Percentiles rank a stretch among this genome's conserved stretches.
Conservation (phyloP, 345 rosid genomes). For the Mallotus nudiflorus region DNA sequence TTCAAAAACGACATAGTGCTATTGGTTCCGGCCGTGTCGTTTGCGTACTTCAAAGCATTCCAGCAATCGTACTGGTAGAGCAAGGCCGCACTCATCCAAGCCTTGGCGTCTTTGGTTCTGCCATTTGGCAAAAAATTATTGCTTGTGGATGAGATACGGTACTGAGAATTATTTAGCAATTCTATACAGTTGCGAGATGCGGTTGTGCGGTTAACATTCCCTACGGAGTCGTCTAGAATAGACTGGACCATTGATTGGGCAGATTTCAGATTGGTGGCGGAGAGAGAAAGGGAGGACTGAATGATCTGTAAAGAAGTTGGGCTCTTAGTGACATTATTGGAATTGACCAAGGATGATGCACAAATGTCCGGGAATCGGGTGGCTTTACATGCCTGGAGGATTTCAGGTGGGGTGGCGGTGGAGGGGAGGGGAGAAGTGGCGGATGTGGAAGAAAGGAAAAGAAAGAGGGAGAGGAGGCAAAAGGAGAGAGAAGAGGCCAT, state of each 20-base stretch:
- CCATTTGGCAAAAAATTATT: conserved; percentile 42
- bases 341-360: conserved; percentile 34
- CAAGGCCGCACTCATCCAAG: conserved; percentile 77
- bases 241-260: conserved; percentile 53
- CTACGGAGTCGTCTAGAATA: conserved; percentile 51
- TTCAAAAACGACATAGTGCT: conserved; percentile 64
- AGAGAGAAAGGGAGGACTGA: conserved; percentile 58
- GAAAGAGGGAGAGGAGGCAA: too few species aligned
- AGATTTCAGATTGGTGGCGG: conserved; percentile 51
- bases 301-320: conserved; percentile 58
- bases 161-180: conserved; percentile 48
- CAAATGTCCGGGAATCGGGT: conserved; percentile 58
- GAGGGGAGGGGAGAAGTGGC: too few species aligned
- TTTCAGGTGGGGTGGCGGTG: conserved; percentile 11
- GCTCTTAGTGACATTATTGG: conserved; percentile 26
- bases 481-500: too few species aligned
- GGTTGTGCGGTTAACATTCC: conserved; percentile 53
- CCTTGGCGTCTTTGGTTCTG: conserved; percentile 62
- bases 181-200: conserved; percentile 60
- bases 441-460: too few species aligned
- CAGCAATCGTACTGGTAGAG: conserved; percentile 73
- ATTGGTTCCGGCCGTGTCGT: conserved; percentile 47
- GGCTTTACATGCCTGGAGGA: conserved; percentile 59
- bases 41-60: conserved; percentile 63
- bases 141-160: conserved; percentile 43